phyloP scores from a whole-genome alignment of 257 asterid genomes.

The Solanum okadae region DNA sequence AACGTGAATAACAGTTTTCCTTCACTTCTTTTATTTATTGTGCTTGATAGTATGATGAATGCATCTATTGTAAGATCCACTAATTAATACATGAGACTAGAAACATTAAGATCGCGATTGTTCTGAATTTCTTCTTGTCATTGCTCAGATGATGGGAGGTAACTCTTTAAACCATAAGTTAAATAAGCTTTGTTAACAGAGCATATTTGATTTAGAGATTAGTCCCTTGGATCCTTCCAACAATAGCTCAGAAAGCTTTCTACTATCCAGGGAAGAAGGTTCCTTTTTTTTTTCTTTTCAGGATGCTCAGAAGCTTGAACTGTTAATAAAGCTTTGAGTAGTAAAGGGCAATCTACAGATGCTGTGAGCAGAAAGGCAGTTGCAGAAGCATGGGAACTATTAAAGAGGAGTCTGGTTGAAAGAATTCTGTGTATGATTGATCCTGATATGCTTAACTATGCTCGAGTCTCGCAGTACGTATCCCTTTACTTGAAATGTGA shows the following conservation, averaged over 20 bases:
- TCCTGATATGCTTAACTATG: neutral
- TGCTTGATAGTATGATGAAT: neutral
- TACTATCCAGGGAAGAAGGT: slow-evolving; percentile 35
- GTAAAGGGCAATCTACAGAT: neutral
- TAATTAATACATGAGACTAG: neutral
- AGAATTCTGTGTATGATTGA: neutral
- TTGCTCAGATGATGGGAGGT: no score
- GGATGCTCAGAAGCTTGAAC: slow-evolving; percentile 43
- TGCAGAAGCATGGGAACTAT: no score
- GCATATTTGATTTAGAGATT: slow-evolving; percentile 4
- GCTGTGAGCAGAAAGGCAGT: neutral
- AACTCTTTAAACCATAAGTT: slow-evolving; percentile 20
- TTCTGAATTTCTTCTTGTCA: neutral
- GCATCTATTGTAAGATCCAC: neutral
- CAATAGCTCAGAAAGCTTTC: slow-evolving; percentile 8
- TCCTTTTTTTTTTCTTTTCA: slow-evolving; percentile 7
- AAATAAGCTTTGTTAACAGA: slow-evolving; percentile 29
- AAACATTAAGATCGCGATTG: neutral
- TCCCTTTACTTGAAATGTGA: neutral
- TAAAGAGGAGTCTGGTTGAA: slow-evolving; percentile 1
- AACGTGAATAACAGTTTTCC: no score
- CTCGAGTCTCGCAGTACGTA: neutral
- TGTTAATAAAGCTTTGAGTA: neutral
- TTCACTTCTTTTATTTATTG: no score
- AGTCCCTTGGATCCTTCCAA: neutral